phyloP scores from a whole-genome alignment of 768 basidiomycete genomes.

The Rhizopogon vulgaris region DNA sequence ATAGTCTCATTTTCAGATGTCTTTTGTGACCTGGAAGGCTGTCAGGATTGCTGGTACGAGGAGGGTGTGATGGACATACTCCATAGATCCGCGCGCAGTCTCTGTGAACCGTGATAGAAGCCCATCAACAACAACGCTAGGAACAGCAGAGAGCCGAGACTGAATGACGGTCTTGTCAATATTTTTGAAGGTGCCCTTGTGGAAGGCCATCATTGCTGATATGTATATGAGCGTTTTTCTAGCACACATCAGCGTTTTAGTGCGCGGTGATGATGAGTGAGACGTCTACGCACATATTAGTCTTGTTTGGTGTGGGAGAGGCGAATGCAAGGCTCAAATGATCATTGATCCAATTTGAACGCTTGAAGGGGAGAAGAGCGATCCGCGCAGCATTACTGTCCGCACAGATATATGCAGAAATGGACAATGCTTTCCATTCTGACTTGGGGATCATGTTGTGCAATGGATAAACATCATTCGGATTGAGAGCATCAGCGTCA shows the following conservation, averaged over 20 bases:
- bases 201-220: conserved; percentile 73
- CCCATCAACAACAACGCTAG: conserved; percentile 63
- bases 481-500: conserved; percentile 56
- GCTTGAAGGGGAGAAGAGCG: conserved; percentile 52
- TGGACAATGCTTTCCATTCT: conserved; percentile 71
- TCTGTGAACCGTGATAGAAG: conserved; percentile 80
- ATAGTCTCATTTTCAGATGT: conserved; percentile 70
- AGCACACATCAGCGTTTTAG: conserved; percentile 5
- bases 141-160: conserved; percentile 53
- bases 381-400: conserved; percentile 40
- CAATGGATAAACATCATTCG: conserved; percentile 68
- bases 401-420: conserved; percentile 50
- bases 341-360: conserved; percentile 67
- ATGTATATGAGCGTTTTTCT: conserved; percentile 81
- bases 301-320: conserved; percentile 48
- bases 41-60: background rate
- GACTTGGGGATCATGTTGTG: conserved; percentile 73
- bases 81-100: conserved; percentile 54
- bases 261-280: background rate
- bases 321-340: conserved; percentile 43
- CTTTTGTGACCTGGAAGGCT: conserved; percentile 32
- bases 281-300: conserved; percentile 45
- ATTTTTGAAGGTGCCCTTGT: conserved; percentile 33
- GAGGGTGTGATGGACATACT: conserved; percentile 34
- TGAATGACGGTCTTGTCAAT: conserved; percentile 48